These are phyloP conservation scores for Picocystis sp. DNA, from an alignment of 163 green algal species.

Conservation along the genomic window DNA sequence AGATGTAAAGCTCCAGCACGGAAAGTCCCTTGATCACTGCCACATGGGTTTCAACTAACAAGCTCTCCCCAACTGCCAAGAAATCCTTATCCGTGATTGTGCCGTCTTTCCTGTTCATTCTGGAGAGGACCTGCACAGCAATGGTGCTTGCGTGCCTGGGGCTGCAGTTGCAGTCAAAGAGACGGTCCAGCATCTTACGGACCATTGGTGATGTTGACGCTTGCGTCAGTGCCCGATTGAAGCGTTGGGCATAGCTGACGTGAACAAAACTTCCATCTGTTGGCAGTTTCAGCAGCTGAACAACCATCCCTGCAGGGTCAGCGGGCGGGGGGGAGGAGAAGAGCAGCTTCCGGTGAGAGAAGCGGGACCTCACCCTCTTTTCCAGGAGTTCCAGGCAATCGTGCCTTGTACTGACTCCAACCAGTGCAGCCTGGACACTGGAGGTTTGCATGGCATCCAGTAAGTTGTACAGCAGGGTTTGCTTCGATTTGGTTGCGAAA, in stretches of 20 bases:
- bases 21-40: constrained; percentile 24
- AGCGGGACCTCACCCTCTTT: constrained; percentile 66
- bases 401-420: constrained; percentile 42
- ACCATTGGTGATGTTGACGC: constrained; percentile 3
- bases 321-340: constrained; percentile 17
- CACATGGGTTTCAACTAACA: constrained; percentile 12
- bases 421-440: constrained; percentile 52
- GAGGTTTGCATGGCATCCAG: constrained; percentile 53
- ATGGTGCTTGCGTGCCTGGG: constrained; percentile 16
- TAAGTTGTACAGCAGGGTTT: constrained; percentile 78
- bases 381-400: constrained; percentile 65
- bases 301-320: constrained; percentile 24
- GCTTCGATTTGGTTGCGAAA: constrained; percentile 42
- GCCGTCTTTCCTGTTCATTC: constrained; percentile 5
- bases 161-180: constrained; percentile 12
- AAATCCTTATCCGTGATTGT: not conserved
- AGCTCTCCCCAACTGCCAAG: not conserved
- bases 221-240: constrained; percentile 11
- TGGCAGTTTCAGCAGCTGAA: not conserved
- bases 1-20: constrained; percentile 50
- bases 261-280: constrained; percentile 25
- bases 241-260: constrained; percentile 5
- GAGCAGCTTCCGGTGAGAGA: constrained; percentile 39
- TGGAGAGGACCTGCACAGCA: constrained; percentile 13
- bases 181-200: constrained; percentile 12